These are phyloP conservation scores for Xerocomellus dryophilus DNA, from an alignment of 768 basidiomycete genomes.

Conservation along the genomic window DNA sequence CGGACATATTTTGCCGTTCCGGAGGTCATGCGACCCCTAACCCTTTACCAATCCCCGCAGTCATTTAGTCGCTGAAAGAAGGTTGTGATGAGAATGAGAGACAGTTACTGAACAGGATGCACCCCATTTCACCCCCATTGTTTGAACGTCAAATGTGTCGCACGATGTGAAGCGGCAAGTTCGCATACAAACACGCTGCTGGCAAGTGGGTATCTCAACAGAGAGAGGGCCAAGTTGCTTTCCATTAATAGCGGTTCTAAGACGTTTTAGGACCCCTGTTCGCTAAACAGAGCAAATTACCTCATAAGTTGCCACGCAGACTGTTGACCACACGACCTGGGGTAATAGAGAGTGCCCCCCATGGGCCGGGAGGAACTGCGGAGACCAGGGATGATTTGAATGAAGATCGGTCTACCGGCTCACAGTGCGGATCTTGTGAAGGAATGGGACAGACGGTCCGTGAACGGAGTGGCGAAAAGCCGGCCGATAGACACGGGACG, in stretches of 20 bases:
- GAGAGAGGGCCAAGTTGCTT: conserved; percentile 2
- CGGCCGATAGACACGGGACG: conserved; percentile 6
- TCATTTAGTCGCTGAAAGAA: conserved; percentile 2
- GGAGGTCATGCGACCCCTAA: neutral
- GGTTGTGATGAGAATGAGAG: conserved; percentile 5
- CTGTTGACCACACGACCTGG: conserved; percentile 28
- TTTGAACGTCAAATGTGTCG: neutral
- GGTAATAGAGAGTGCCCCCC: conserved; percentile 28
- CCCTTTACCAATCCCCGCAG: neutral
- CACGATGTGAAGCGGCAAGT: conserved; percentile 11
- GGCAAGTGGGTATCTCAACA: conserved; percentile 4
- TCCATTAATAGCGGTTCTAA: conserved; percentile 9
- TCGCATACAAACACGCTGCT: neutral
- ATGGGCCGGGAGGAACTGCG: conserved; percentile 23
- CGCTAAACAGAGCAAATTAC: conserved; percentile 8
- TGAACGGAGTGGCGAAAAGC: conserved; percentile 19
- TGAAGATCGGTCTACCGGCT: conserved; percentile 13
- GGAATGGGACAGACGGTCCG: too few relatives aligned
- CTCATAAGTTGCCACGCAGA: conserved; percentile 6
- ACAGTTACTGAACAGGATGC: neutral
- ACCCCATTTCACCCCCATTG: conserved; percentile 1
- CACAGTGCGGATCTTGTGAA: conserved; percentile 28
- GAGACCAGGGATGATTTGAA: conserved; percentile 11
- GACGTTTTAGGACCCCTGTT: neutral
- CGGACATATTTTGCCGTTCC: neutral